Base-by-base conservation (phyloP, 345 rosid species). In the Brassica juncea region DNA sequence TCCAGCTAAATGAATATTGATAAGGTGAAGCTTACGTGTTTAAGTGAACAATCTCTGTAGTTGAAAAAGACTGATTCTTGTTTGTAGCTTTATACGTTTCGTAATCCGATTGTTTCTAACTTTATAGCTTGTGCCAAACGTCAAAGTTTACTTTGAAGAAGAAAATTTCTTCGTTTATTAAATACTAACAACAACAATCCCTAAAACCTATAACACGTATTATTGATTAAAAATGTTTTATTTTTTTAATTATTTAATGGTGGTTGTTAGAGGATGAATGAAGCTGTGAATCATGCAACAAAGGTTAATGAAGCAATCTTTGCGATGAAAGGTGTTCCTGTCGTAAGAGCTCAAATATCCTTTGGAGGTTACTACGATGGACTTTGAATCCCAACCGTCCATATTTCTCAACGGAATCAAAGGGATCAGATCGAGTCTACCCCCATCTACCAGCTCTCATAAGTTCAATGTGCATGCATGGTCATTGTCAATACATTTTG, bases 331-430 rank as follows among this genome's bases (percentile, higher is more conserved):
- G 91, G 92, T 39, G 89, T 82, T 34, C 97, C 97, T 15, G 68
- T 87, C 19, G 80, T 87, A 21, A 85, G 91, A 80, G 97, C 97
- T 79, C 97, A 88, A 39, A 86, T 92, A 21, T 86, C 91, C 5
- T 84, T 77, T 79, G 98, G 97, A 16, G 98, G 97, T 25, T 85
- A 89, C 82, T 87, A 89, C 66, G 89, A 89, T 79, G 81, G 83
- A 42, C 75, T 87, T 64, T 94, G 74, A 87, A 60, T 25, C 79
- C 64, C 54, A 59, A 16, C 65, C 55, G 49, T 7, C 30, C 37
- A 9, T 63, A 21, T 2, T 8, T 16, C 10, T 61, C 4, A 23
- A 0, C 67, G 10, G 73, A 57, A 34, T 70, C 75, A 63, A 31
- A 74, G 65, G 65, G 6, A n/a, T 25, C 58, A 37, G 49, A 71